Conservation (phyloP, 441 rosid species). For the Gossypium gossypioides region DNA sequence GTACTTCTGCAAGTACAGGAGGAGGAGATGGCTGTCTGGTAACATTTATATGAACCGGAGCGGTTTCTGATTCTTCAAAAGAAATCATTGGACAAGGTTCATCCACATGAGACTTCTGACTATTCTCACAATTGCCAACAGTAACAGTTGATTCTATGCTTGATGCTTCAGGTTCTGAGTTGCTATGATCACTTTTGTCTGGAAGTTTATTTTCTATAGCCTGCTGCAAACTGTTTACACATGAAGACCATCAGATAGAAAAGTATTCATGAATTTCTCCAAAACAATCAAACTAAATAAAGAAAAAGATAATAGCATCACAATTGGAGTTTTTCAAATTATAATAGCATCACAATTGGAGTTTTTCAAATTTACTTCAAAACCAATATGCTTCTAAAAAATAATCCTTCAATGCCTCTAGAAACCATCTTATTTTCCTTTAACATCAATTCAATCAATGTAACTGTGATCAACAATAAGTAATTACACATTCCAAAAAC, state of each 20-base stretch:
- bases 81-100: constrained; percentile 76
- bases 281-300: constrained; percentile 2
- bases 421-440: neutral
- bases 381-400: neutral
- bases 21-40: constrained; percentile 93
- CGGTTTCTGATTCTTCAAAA: constrained; percentile 57
- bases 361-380: neutral
- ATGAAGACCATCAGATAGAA: constrained; percentile 18
- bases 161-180: constrained; percentile 35
- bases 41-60: constrained; percentile 28
- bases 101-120: constrained; percentile 29
- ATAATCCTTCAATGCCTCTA: constrained; percentile 5
- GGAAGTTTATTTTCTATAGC: constrained; percentile 30
- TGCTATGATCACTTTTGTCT: constrained; percentile 26
- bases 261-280: constrained; percentile 12
- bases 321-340: neutral
- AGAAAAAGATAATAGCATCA: neutral
- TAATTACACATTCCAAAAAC: neutral
- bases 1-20: constrained; percentile 85
- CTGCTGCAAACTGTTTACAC: constrained; percentile 39
- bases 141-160: constrained; percentile 23
- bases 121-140: constrained; percentile 25
- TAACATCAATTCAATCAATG: neutral
- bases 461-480: neutral
- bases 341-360: neutral